Base-by-base conservation (phyloP, 2,329 filamentous ascomycete species). In the Apiospora sp. region DNA sequence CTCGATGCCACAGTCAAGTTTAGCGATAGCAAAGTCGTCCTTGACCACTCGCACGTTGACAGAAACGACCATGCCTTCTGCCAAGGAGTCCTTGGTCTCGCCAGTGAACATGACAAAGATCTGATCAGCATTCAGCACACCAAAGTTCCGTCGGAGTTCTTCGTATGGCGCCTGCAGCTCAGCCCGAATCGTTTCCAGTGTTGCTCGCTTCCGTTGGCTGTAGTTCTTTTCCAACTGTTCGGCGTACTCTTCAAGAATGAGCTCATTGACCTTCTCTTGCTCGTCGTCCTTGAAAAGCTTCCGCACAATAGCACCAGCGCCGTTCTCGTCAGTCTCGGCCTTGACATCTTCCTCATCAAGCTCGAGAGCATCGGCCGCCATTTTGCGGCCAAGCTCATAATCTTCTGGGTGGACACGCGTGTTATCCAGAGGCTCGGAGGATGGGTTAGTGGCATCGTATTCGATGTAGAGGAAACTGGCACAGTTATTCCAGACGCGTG, bases 261-360 rank as follows among this genome's bases (percentile, higher is more conserved):
- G 88, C 79, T 99, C 96, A 79, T 98, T 98, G 80, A 99, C 95
- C 79, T 95, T 94, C 78, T 98, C 96, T 78, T 97, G 94, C 76
- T 95, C 93, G 68, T 98, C 94, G 72, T 98, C 95, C 79, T 94
- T 94, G 81, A 99, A 94, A n/a, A 99, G 90, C 82, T 96, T 97
- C 75, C 95, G 92, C 71, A 99, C 94, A 76, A 98, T 95, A 10
- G 96, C 96, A 22, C 94, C 95, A 0, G 93, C 88, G 0, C 96
- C 96, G 75, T 95, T 94, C 79, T 98, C 94, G 76, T 97, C 94
- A 6, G 93, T 93, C 84, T 98, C 95, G 1, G 93, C 94, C 83
- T 98, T 97, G 80, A 99, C 94, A 79, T 99, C 96, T 85, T 99
- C 96, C 83, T 99, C 96, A 77, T 99, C 96, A 76, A 99, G 88